Evolutionary conservation across 179 eudicot species (phyloP).

Genomic region (Beta corolliflora): DNA sequence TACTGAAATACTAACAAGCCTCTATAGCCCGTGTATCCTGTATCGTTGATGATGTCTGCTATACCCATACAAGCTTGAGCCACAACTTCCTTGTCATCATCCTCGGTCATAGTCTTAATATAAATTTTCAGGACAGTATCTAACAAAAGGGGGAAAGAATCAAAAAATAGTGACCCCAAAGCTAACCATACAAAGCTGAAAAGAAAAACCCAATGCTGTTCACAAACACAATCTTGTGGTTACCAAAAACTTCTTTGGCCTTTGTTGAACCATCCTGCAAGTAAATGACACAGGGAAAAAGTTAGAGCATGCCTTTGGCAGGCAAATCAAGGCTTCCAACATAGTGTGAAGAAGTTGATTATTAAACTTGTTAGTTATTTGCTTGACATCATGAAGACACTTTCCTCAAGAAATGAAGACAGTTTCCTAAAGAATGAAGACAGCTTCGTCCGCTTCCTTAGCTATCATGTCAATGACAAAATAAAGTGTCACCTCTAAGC

Average conservation of each 20-base stretch:
- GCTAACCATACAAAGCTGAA: background rate
- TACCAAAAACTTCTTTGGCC: conserved; percentile 77
- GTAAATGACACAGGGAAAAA: conserved; percentile 5
- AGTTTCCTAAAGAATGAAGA: background rate
- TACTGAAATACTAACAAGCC: conserved; percentile 60
- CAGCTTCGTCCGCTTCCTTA: background rate
- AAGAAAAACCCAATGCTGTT: background rate
- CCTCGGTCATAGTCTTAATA: conserved; percentile 82
- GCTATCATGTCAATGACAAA: background rate
- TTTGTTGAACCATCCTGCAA: conserved; percentile 80
- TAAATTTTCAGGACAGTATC: conserved; percentile 84
- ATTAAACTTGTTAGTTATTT: background rate
- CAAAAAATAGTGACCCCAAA: background rate
- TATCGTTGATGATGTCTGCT: conserved; percentile 72
- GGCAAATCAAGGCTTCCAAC: background rate
- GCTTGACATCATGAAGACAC: background rate
- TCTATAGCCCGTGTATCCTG: conserved; percentile 72
- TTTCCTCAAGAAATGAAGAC: background rate
- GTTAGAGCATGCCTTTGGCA: conserved; percentile 1
- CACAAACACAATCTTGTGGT: conserved; percentile 7
- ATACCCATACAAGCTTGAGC: conserved; percentile 89
- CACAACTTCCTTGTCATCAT: conserved; percentile 98
- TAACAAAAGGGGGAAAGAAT: conserved; percentile 27
- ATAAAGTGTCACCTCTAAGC: background rate
- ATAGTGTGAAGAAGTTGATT: background rate